Evolutionary conservation across 2,329 filamentous ascomycete genomes (phyloP), one percentile per base, ranked within the genome.

Genomic region (Fusarium abutilonis): DNA sequence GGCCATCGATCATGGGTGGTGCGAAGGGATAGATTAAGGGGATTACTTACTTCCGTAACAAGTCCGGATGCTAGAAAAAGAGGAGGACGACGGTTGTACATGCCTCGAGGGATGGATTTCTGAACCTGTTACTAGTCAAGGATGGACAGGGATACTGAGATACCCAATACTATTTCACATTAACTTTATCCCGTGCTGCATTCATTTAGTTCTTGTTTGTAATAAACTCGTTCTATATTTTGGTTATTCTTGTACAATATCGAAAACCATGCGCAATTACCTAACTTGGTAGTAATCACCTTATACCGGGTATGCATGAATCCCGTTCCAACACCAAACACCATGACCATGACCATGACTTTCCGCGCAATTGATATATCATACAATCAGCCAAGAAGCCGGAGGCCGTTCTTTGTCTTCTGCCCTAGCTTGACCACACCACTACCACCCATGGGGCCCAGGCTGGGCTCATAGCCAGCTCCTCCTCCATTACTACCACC

Each of bases 371-470:
- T 9, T 29, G 8, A 15, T 17, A 15, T 11, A 44, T 17, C 9
- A 26, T 19, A 19, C 15, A 23, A 11, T 45, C 73, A 89, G 52
- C 86, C 86, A 42, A 89, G 74, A 49, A 89, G 73, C 66, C 82
- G 84, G 60, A 89, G 72, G 1, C 86, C 86, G 32, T 86, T 86
- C 78, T 88, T 88, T n/a, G 85, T 89, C 80, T 88, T 89, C 68
- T 86, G 83, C 3, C 86, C 86, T 1, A 84, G 80, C 76, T 89
- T 89, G 32, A 81, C 81, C 23, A 89, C 78, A 14, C 86, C 86
- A 15, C 76, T 78, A 10, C 81, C 81, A 13, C 72, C 74, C 61
- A 75, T 73, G 32, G 83, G 81, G 0, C 84, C 84, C 8, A 86
- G 70, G 44, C 77, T 76, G 8, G 83, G 78, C 69, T 86, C 83